Percentiles rank a stretch among this genome's conserved stretches.
Conservation (phyloP, 257 asterid genomes). For the Henckelia pumila region DNA sequence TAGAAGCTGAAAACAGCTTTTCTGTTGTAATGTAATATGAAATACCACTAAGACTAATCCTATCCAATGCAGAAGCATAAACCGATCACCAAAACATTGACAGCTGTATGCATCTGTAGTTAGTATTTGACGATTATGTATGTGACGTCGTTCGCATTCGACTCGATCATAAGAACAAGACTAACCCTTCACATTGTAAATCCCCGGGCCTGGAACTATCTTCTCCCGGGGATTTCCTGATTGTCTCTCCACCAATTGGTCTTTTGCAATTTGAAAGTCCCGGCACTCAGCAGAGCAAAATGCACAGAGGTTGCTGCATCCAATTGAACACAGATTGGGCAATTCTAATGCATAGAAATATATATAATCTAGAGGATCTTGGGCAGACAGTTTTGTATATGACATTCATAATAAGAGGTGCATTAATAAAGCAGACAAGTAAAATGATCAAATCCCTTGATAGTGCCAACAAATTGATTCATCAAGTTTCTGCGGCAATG, state of each 20-base stretch:
- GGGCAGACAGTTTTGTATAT: background rate
- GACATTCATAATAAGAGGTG: background rate
- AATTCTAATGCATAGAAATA: background rate
- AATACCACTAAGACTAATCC: conserved; percentile 9
- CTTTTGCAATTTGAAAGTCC: conserved; percentile 42
- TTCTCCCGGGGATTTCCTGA: conserved; percentile 19
- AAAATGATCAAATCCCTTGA: background rate
- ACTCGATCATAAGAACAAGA: conserved; percentile 18
- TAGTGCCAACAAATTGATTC: background rate
- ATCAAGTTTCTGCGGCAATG: background rate
- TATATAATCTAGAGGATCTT: background rate
- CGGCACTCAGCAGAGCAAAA: conserved; percentile 60
- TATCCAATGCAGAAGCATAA: conserved; percentile 34
- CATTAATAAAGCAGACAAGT: background rate
- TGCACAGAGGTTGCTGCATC: conserved; percentile 57
- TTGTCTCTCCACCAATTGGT: conserved; percentile 30
- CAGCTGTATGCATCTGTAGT: conserved; percentile 31
- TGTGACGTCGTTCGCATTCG: conserved; percentile 17
- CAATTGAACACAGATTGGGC: conserved; percentile 20
- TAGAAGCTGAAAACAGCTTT: background rate
- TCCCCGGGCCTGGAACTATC: conserved; percentile 18
- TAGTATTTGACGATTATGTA: conserved; percentile 22
- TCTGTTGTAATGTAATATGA: conserved; percentile 21
- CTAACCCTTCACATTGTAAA: conserved; percentile 12
- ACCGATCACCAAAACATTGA: conserved; percentile 36